These are phyloP conservation scores for Trifolium dubium DNA, from an alignment of 306 rosid species.

Conservation along the genomic window DNA sequence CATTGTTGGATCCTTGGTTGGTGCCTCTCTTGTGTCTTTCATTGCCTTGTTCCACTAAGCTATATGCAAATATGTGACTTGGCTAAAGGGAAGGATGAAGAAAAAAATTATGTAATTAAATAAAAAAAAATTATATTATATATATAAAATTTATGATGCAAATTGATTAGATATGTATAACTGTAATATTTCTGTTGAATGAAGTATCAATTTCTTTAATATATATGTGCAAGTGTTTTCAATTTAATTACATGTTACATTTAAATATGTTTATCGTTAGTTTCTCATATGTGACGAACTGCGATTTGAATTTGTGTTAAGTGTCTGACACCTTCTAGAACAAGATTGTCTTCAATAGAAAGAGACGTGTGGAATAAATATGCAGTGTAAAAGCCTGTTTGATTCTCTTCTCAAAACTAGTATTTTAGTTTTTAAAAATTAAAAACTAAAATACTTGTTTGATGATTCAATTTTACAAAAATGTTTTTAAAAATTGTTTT, in stretches of 20 bases:
- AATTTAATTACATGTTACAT: neutral
- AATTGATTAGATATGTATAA: neutral
- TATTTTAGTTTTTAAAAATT: no score
- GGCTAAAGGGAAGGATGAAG: neutral
- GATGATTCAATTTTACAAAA: no score
- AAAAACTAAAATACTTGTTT: no score
- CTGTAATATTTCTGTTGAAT: conserved; percentile 17
- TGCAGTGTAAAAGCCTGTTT: no score
- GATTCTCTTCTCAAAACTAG: no score
- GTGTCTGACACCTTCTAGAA: no score
- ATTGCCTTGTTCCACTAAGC: conserved; percentile 61
- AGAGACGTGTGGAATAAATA: no score
- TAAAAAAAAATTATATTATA: neutral
- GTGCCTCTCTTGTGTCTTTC: conserved; percentile 67
- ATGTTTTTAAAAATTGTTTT: no score
- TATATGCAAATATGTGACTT: neutral
- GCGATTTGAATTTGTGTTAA: no score
- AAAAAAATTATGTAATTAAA: neutral
- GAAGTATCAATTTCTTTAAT: conserved; percentile 27
- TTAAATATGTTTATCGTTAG: neutral
- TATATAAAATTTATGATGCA: neutral
- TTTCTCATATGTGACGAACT: neutral
- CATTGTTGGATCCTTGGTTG: conserved; percentile 62
- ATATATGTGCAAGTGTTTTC: neutral
- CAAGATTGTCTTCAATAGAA: no score